These are phyloP conservation scores for Ceratocystis albifundus DNA, from an alignment of 2,329 filamentous ascomycete genomes.

Conservation along the genomic window DNA sequence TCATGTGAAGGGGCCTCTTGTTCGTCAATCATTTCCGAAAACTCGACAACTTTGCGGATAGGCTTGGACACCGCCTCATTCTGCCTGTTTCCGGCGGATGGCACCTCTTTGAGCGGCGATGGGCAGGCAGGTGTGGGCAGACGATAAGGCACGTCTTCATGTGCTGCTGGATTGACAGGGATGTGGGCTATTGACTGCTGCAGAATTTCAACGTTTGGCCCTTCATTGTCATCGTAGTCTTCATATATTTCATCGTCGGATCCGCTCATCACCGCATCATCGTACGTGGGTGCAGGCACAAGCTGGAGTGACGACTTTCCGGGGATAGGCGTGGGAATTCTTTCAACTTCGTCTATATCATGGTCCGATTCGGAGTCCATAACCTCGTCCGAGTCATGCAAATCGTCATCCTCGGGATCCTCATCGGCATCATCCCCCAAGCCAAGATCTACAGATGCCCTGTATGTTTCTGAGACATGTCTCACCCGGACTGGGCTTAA, in stretches of 20 bases:
- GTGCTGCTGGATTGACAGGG: not conserved
- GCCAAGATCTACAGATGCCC: constrained; percentile 25
- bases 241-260: constrained; percentile 32
- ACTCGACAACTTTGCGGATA: constrained; percentile 14
- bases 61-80: constrained; percentile 25
- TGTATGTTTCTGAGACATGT: constrained; percentile 39
- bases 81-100: constrained; percentile 40
- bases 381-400: not conserved
- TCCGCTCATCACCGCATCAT: constrained; percentile 26
- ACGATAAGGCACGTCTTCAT: constrained; percentile 31
- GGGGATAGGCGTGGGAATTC: constrained; percentile 13
- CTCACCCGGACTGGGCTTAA: constrained; percentile 48
- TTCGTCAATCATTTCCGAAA: constrained; percentile 11
- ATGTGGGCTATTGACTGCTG: constrained; percentile 34
- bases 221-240: constrained; percentile 35
- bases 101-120: constrained; percentile 43
- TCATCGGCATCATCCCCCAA: constrained; percentile 25
- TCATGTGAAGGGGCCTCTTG: constrained; percentile 11
- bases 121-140: constrained; percentile 38
- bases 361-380: constrained; percentile 28
- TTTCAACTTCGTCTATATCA: constrained; percentile 28
- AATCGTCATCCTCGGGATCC: constrained; percentile 17
- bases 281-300: constrained; percentile 20
- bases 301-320: constrained; percentile 18
- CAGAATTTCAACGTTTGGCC: constrained; percentile 37